Evolutionary conservation across 257 asterid genomes (phyloP), one percentile per base, ranked within the genome.

Genomic region (Capsicum chinense): DNA sequence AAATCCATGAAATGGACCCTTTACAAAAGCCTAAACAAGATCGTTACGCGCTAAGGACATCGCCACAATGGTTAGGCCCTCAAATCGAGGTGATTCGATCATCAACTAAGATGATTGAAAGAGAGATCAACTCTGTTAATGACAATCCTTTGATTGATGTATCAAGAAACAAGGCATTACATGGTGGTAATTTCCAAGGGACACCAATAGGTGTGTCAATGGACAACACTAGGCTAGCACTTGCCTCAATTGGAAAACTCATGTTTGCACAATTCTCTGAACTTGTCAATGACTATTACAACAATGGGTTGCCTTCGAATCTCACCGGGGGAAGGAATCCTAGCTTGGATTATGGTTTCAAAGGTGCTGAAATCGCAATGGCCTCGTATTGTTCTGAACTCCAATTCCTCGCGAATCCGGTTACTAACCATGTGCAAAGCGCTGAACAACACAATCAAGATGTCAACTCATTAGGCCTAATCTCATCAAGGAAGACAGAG

Each of bases 51-150:
- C 86, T 86, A 12, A 71, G 88, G 11, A 86, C 88, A n/a, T 86
- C 88, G 6, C 88, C 88, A 15, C 88, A 86, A 73, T 86, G 88
- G 88, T 63, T 86, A n/a, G 88, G 88, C 37, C 88, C 88, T 1
- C 88, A 83, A 39, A 83, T 86, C 0, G 88, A 86, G 79, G 86
- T 86, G 16, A 86, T 86, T 37, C 56, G 88, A 19, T 79, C 86
- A 11, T 64, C 88, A 56, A 83, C 88, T 10, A 83, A 83, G 69
- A 83, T 84, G 84, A 83, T 83, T 35, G 88, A 86, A 66, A 68
- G 88, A 47, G 88, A 86, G 57, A 86, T 86, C 2, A 86, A 86
- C 68, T 86, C 88, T 15, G 88, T 86, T 12, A 86, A 86, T 35
- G 88, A 86, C 79, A 86, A 86, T 83, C 88, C 88, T 7, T 68